phyloP scores from a whole-genome alignment of 441 rosid genomes.

The Croton laevigatus region DNA sequence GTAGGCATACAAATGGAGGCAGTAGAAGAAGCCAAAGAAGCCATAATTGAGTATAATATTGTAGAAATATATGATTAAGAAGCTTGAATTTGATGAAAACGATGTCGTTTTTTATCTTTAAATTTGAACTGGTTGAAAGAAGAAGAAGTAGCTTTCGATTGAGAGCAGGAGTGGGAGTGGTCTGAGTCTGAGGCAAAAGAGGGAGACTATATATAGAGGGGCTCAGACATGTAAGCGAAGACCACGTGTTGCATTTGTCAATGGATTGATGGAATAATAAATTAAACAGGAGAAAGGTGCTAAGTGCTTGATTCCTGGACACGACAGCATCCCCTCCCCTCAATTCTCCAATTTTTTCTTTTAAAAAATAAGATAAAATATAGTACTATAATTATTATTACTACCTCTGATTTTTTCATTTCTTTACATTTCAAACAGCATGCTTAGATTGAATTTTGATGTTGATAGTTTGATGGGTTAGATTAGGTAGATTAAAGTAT shows the following conservation, averaged over 20 bases:
- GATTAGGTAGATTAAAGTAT: no score
- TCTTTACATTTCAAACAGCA: no score
- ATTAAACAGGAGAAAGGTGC: background rate
- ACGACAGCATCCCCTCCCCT: background rate
- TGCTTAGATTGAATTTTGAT: no score
- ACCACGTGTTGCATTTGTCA: constrained; percentile 27
- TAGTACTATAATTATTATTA: no score
- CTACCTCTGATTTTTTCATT: no score
- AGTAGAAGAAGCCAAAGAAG: constrained; percentile 5
- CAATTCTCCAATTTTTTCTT: no score
- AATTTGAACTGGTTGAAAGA: no score
- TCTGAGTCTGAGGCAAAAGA: background rate
- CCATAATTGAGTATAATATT: background rate
- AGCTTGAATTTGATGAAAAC: no score
- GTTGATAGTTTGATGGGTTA: no score
- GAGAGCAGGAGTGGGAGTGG: background rate
- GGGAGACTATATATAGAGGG: constrained; percentile 18
- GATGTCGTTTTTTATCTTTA: no score
- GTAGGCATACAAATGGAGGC: constrained; percentile 17
- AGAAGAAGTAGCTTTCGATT: background rate
- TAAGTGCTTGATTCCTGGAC: background rate
- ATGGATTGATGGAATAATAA: background rate
- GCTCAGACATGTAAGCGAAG: constrained; percentile 6
- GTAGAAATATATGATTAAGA: no score
- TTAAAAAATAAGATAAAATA: no score